Percentiles rank a stretch among this genome's conserved stretches.
Conservation (phyloP, 257 asterid species). For the Solanum chmielewskii region DNA sequence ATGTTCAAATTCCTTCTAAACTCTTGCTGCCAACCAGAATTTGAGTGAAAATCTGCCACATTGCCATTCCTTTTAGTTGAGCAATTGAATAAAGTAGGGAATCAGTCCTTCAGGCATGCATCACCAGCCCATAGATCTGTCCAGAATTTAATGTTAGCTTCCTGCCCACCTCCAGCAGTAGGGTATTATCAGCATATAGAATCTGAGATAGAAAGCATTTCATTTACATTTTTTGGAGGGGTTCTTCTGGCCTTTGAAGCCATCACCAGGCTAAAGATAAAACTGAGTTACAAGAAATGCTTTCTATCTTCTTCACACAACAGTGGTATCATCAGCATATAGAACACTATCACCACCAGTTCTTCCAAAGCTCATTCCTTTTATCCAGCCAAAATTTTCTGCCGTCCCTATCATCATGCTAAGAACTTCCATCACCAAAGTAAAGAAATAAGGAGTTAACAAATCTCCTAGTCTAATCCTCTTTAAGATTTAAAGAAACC, state of each 20-base stretch:
- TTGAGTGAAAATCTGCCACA: background rate
- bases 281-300: background rate
- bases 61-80: background rate
- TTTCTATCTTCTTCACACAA: background rate
- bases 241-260: background rate
- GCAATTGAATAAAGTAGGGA: background rate
- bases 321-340: background rate
- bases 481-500: background rate
- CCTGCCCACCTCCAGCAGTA: background rate
- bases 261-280: background rate
- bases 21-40: background rate
- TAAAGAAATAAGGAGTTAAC: background rate
- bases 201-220: background rate
- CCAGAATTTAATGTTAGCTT: background rate
- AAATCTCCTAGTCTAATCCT: background rate
- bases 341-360: background rate
- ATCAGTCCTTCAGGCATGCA: background rate
- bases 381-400: background rate
- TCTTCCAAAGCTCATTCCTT: background rate
- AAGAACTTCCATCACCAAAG: background rate
- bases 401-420: background rate
- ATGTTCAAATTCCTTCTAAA: background rate
- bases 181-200: background rate
- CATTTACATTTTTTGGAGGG: background rate
- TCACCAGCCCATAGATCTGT: background rate